Conservation (phyloP, 2,329 filamentous ascomycete species). For the Ceratocystis papillata region DNA sequence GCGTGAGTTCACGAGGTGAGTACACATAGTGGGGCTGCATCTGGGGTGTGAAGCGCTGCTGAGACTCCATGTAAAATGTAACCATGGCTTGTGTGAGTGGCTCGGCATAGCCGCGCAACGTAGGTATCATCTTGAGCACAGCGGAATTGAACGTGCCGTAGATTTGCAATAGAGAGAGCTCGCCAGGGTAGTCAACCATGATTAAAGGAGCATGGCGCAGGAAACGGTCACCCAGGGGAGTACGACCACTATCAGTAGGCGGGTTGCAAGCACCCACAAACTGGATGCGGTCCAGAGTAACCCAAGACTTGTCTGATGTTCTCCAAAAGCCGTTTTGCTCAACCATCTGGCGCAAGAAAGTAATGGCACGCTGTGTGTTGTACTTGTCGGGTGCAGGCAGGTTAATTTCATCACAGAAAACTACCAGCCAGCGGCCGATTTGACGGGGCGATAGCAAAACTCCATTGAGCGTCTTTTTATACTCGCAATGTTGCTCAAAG, state of each 20-base stretch:
- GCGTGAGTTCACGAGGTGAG: slow-evolving; percentile 92
- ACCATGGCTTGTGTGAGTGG: slow-evolving; percentile 96
- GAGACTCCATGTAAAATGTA: slow-evolving; percentile 86
- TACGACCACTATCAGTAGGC: slow-evolving; percentile 92
- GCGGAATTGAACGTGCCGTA: slow-evolving; percentile 97
- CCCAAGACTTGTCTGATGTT: slow-evolving; percentile 94
- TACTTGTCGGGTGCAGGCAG: slow-evolving; percentile 95
- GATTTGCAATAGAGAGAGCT: slow-evolving; percentile 88
- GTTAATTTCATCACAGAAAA: slow-evolving; percentile 99
- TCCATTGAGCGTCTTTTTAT: slow-evolving; percentile 95
- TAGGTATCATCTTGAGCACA: slow-evolving; percentile 90
- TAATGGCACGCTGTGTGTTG: slow-evolving; percentile 91
- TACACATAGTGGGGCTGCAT: slow-evolving; percentile 99
- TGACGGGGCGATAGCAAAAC: slow-evolving; percentile 92
- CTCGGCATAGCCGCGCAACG: slow-evolving; percentile 89
- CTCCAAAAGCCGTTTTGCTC: slow-evolving; percentile 99
- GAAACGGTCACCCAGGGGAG: slow-evolving; percentile 85
- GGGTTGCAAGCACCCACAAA: slow-evolving; percentile 99
- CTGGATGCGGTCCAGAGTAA: slow-evolving; percentile 92
- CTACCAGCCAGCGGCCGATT: slow-evolving; percentile 92
- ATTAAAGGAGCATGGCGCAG: slow-evolving; percentile 93
- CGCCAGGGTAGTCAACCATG: slow-evolving; percentile 98
- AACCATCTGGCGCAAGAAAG: slow-evolving; percentile 91
- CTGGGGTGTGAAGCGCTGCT: slow-evolving; percentile 85
- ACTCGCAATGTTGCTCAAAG: slow-evolving; percentile 98